phyloP scores from a whole-genome alignment of 169 alveolate genomes.

The Sarcocystis neurona region DNA sequence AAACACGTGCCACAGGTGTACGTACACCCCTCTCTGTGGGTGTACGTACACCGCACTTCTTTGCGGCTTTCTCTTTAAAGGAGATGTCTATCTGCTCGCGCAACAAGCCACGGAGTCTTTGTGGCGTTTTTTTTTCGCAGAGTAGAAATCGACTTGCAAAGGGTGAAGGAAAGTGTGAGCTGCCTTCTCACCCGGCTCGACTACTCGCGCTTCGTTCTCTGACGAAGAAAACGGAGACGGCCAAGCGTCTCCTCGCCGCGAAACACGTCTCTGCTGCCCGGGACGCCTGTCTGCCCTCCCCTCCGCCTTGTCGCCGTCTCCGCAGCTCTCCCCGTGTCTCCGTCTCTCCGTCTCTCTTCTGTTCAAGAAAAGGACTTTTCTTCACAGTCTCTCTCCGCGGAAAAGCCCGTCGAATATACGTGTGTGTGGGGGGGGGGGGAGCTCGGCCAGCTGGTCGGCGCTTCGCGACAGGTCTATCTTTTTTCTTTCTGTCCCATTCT shows the following conservation, averaged over 20 bases:
- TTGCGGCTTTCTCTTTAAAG: not conserved
- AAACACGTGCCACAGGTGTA: not conserved
- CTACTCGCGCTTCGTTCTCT: slow-evolving; percentile 45
- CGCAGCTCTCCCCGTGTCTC: too few relatives aligned
- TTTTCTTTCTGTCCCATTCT: too few relatives aligned
- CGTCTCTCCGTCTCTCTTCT: too few relatives aligned
- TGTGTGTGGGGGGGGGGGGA: too few relatives aligned
- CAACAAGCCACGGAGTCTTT: not conserved
- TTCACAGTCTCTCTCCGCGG: too few relatives aligned
- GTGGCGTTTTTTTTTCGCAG: slow-evolving; percentile 6
- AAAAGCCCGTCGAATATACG: too few relatives aligned
- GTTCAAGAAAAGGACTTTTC: too few relatives aligned
- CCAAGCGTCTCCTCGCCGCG: too few relatives aligned
- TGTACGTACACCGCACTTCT: not conserved
- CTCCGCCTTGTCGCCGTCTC: not conserved
- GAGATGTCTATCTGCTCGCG: not conserved
- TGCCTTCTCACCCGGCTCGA: slow-evolving; percentile 37
- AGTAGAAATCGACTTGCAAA: slow-evolving; percentile 44
- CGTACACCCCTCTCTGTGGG: not conserved
- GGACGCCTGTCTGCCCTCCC: not conserved
- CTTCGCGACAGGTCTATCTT: too few relatives aligned
- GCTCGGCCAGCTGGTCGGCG: too few relatives aligned
- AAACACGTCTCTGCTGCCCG: too few relatives aligned
- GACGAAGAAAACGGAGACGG: not conserved
- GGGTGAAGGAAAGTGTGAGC: slow-evolving; percentile 42